Percentiles rank a stretch among this genome's conserved stretches.
Conservation (phyloP, 441 rosid species). For the Brassica balearica region DNA sequence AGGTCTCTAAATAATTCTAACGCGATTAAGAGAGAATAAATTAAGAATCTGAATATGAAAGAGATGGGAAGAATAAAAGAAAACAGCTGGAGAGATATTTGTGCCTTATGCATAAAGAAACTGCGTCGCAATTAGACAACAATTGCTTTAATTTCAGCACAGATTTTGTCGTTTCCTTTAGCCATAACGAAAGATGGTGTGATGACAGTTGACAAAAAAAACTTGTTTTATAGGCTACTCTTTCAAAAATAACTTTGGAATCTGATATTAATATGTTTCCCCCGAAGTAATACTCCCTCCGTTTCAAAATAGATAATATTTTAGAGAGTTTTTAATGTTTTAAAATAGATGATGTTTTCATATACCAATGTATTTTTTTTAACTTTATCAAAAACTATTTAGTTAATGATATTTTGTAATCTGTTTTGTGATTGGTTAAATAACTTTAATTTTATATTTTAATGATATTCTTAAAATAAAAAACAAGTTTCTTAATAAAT, state of each 20-base stretch:
- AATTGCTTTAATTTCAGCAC: background rate
- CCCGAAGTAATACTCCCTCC: background rate
- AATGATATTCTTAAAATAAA: too few relatives aligned
- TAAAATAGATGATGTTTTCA: too few relatives aligned
- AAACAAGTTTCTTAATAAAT: too few relatives aligned
- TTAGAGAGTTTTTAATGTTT: too few relatives aligned
- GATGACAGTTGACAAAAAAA: background rate
- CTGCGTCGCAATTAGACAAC: background rate
- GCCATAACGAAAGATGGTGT: background rate
- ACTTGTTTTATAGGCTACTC: background rate
- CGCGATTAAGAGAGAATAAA: background rate
- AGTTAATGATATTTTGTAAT: too few relatives aligned
- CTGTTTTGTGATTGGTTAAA: too few relatives aligned
- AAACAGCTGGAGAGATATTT: conserved; percentile 1
- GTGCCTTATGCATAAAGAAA: background rate
- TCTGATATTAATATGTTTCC: background rate
- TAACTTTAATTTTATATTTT: too few relatives aligned
- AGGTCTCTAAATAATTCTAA: background rate
- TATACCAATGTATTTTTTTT: too few relatives aligned
- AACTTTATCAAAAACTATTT: too few relatives aligned
- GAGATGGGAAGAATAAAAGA: background rate
- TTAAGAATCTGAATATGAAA: background rate
- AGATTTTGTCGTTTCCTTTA: background rate
- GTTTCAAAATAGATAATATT: too few relatives aligned
- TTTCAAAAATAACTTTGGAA: background rate